Base-by-base conservation (phyloP, 2,329 filamentous ascomycete genomes). In the Lasiodiplodia theobromae region DNA sequence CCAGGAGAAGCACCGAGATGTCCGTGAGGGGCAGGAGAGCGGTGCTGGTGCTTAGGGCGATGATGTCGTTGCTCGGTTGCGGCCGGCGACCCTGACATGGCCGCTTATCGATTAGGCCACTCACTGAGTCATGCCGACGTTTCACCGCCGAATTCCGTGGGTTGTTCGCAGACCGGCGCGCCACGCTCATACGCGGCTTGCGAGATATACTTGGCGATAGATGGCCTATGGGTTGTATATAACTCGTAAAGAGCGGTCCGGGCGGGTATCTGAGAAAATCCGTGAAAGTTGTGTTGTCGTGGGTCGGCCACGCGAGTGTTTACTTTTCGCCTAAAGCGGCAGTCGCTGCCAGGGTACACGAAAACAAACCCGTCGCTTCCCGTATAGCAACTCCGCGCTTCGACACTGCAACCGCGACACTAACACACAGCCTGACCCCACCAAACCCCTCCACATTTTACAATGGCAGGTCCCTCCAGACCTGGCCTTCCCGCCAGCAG, bases 401-500 rank as follows among this genome's bases (percentile, higher is more conserved):
- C 56, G 7, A 63, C 38, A 25, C 58, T 21, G 58, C 65, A 28
- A 18, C 40, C 53, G 25, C 53, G 47, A 51, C 53, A 51, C 65
- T 25, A 58, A 44, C 21, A n/a, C 21, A 44, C 44, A 51, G 65
- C 31, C 16, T 28, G 52, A 28, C 54, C 40, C 18, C 53, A 52
- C 56, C 56, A 62, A 34, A 34, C 16, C 28, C 25, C 28, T 28
- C n/a, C 49, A 31, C 34, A 47, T 3, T 23, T 37, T 21, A 76
- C 23, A 66, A 89, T 89, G 87, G 85, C 85, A 77, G 85, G 84
- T 77, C 79, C 85, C 70, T 82, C 84, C 72, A 82, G 86, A 77
- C 82, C 85, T 77, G 79, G 82, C 69, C 79, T 81, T 76, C 83
- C 85, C 62, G 77, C 81, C 71, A 86, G 82, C 77, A 86, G 79